Conservation (phyloP, 257 asterid species). For the Schizonepeta tenuifolia region DNA sequence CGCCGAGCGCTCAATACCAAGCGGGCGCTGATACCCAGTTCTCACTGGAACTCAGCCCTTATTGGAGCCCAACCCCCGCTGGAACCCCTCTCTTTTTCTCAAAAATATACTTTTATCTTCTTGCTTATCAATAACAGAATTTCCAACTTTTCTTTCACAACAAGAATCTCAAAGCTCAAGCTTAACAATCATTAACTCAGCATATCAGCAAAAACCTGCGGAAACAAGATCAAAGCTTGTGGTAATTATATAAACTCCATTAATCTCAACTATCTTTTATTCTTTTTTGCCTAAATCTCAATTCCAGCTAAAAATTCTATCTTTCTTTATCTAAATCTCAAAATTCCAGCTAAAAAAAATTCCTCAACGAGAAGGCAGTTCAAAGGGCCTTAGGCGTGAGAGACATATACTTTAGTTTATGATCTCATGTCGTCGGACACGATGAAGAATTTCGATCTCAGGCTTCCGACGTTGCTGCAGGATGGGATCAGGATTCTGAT, state of each 20-base stretch:
- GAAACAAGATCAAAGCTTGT: constrained; percentile 34
- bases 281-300: constrained; percentile 22
- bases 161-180: too few relatives aligned
- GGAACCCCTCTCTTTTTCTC: too few relatives aligned
- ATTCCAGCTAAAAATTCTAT: background rate
- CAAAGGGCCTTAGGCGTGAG: constrained; percentile 54
- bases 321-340: background rate
- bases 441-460: constrained; percentile 55
- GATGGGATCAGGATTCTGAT: constrained; percentile 61
- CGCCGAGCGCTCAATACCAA: too few relatives aligned
- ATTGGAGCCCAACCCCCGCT: too few relatives aligned
- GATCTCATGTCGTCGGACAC: constrained; percentile 50
- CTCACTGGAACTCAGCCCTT: too few relatives aligned
- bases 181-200: too few relatives aligned
- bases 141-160: too few relatives aligned
- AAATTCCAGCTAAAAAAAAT: constrained; percentile 4
- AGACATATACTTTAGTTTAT: constrained; percentile 43
- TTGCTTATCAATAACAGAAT: too few relatives aligned
- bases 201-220: constrained; percentile 30
- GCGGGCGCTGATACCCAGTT: too few relatives aligned
- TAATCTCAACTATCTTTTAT: background rate
- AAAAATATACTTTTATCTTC: too few relatives aligned
- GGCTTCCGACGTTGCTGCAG: constrained; percentile 58
- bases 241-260: constrained; percentile 30
- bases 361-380: constrained; percentile 49